phyloP scores from a whole-genome alignment of 352 stramenopile genomes.

The Globisporangium carolinianum region DNA sequence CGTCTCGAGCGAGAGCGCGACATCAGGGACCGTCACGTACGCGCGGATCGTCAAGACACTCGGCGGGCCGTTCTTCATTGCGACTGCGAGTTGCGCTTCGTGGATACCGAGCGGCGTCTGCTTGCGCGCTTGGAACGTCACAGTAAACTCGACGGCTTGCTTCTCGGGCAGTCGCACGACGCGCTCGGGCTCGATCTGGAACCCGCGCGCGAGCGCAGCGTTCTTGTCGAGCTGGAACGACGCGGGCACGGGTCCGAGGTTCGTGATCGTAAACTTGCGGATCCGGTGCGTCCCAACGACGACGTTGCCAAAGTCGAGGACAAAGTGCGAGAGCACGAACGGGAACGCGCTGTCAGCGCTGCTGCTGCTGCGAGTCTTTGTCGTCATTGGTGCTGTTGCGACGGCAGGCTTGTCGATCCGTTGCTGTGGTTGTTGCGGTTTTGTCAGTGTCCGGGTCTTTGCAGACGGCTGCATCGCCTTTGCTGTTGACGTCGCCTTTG shows the following conservation, averaged over 20 bases:
- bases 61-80: slow-evolving; percentile 87
- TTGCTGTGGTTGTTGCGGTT: background rate
- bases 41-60: slow-evolving; percentile 83
- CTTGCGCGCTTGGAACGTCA: slow-evolving; percentile 89
- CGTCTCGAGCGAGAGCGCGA: slow-evolving; percentile 71
- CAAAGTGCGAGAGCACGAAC: slow-evolving; percentile 88
- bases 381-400: no score
- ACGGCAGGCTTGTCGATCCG: no score
- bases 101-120: slow-evolving; percentile 74
- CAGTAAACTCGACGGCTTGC: slow-evolving; percentile 81
- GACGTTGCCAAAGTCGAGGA: slow-evolving; percentile 93
- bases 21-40: slow-evolving; percentile 88
- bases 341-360: slow-evolving; percentile 25
- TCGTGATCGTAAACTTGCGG: slow-evolving; percentile 90
- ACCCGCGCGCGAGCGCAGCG: slow-evolving; percentile 74
- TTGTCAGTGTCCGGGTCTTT: slow-evolving; percentile 11
- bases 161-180: slow-evolving; percentile 90
- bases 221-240: slow-evolving; percentile 93
- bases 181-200: slow-evolving; percentile 91
- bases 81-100: slow-evolving; percentile 78
- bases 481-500: slow-evolving; percentile 4
- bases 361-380: slow-evolving; percentile 19
- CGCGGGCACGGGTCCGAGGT: slow-evolving; percentile 79
- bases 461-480: background rate
- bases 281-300: slow-evolving; percentile 89